Base-by-base conservation (phyloP, 495 filamentous ascomycete species). In the Pyrenula massariospora region DNA sequence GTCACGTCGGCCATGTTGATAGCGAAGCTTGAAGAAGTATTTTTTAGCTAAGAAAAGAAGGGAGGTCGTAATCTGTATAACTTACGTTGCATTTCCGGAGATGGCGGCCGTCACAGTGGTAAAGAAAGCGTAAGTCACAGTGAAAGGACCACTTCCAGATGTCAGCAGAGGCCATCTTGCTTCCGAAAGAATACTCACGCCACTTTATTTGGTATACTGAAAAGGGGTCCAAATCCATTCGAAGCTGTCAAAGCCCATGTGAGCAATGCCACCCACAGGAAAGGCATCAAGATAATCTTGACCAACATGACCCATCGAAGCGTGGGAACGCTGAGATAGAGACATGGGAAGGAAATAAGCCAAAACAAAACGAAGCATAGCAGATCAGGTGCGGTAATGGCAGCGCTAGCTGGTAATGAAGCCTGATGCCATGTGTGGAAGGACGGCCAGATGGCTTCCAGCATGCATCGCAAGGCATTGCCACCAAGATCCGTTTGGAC, bases 401-500 rank as follows among this genome's bases (percentile, higher is more conserved):
- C 84, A 59, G 83, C 73, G 12, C 65, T 66, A 12, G 62, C 73
- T 1, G 83, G 74, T 25, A 87, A 77, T 54, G 60, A 62, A 61
- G 85, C 85, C 2, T 71, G 68, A 42, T 42, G 31, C 21, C 84
- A 68, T 15, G 70, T 68, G 54, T 73, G 66, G 58, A 81, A 85
- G 22, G 77, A 80, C 2, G 84, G 83, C 73, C 84, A 86, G 63
- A 86, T 86, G 2, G 84, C 83, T 11, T 75, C 75, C 19, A 88
- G 73, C 82, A 87, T 86, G 51, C 84, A 81, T 1, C 76, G 77
- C 24, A 86, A 72, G 22, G 80, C 77, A 60, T 84, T 81, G 0
- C 81, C 83, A 10, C 85, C 85, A 60, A 83, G 86, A 55, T 79
- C 78, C 23, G 81, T 78, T 62, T 87, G 80, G 53, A 89, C 85